Percentiles rank a stretch among this genome's conserved stretches.
phyloP scores from a whole-genome alignment of 441 rosid species.

The Aleurites moluccanus region DNA sequence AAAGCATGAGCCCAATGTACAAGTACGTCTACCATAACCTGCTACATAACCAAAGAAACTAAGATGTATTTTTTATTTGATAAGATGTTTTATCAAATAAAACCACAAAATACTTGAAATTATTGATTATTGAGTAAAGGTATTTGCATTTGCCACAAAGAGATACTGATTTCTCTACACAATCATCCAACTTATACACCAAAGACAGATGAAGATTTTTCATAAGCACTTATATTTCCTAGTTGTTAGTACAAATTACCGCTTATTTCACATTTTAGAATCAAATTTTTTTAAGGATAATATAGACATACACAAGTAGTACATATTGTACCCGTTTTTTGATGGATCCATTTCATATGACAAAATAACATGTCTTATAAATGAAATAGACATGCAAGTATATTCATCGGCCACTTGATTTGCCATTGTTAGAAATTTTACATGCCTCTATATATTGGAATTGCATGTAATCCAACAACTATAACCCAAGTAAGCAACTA shows the following conservation, averaged over 20 bases:
- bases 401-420: not conserved
- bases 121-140: not conserved
- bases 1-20: too few relatives aligned
- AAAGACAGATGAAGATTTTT: not conserved
- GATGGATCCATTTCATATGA: not conserved
- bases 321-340: not conserved
- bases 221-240: not conserved
- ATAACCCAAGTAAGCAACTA: not conserved
- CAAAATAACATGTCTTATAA: not conserved
- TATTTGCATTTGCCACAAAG: not conserved
- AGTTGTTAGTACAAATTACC: not conserved
- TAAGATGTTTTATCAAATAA: too few relatives aligned
- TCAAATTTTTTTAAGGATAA: not conserved
- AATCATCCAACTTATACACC: not conserved
- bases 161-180: not conserved
- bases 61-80: not conserved
- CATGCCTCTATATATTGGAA: not conserved
- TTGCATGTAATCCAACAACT: not conserved
- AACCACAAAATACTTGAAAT: not conserved
- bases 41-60: not conserved
- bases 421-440: not conserved
- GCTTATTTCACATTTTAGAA: not conserved
- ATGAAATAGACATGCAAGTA: not conserved
- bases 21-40: not conserved
- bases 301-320: not conserved